Evolutionary conservation across 106 monocot genomes (phyloP), one percentile per base, ranked within the genome.

Genomic region (Apostasia ramifera): DNA sequence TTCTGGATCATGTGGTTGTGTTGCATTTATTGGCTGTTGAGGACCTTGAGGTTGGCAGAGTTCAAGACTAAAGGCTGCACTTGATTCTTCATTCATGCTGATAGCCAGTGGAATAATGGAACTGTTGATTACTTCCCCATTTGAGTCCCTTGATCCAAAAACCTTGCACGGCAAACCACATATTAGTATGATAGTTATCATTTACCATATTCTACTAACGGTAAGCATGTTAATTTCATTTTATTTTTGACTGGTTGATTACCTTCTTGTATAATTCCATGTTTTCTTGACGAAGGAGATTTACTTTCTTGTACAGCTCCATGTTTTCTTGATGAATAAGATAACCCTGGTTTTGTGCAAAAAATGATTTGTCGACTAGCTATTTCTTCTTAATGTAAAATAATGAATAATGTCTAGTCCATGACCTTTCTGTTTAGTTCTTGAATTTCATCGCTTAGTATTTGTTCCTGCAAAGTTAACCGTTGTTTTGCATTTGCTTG

Each of bases 361-460:
- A 50, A 3, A 40, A n/a, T 37, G 7, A 56, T 38, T 13, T 55
- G n/a, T 4, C 14, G 8, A 15, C 67, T 26, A 69, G 6, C 2
- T 12, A 11, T 45, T 59, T 13, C 6, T 26, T 38, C 6, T 4
- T 38, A 59, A 1, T 11, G 6, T 3, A 73, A 59, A 50, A 13
- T 8, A 60, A 11, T 3, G 41, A 2, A 9, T 44, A 12, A 1
- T 47, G 38, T 69, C 3, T 61, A 52, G 47, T 66, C 43, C 40
- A 9, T 3, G 58, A 91, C 91, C 86, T 86, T 91, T 47, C 71
- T 78, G 58, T 84, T 84, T 15, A 91, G 81, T 67, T 91, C 91
- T 81, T 87, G 84, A 80, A 91, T 91, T 74, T 87, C 87, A 74
- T 87, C 66, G 49, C 79, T 71, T 40, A 91, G 42, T 71, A 91